These are phyloP conservation scores for Calonectria multiphialidica DNA, from an alignment of 2,329 filamentous ascomycete species.

Conservation along the genomic window DNA sequence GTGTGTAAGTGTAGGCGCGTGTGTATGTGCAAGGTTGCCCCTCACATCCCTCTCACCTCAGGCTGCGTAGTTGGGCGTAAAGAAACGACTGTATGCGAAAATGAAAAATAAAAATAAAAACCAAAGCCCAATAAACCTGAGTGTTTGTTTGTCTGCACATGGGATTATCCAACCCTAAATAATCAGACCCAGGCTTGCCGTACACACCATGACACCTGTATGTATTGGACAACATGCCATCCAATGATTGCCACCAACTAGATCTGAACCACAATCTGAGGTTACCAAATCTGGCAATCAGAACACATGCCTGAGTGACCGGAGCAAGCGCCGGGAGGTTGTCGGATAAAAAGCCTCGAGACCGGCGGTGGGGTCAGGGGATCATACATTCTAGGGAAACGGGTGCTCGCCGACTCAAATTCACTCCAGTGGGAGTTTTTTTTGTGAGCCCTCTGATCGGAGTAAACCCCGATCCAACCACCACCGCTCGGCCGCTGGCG, in stretches of 20 bases:
- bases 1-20: background rate
- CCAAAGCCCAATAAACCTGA: background rate
- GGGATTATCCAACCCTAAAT: background rate
- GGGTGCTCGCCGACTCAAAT: background rate
- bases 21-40: background rate
- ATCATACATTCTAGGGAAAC: background rate
- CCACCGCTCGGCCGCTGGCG: slow-evolving; percentile 9
- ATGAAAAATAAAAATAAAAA: background rate
- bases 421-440: background rate
- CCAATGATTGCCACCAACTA: background rate
- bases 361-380: background rate
- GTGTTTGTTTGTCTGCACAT: background rate
- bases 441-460: slow-evolving; percentile 11
- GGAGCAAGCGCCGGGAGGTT: slow-evolving; percentile 3
- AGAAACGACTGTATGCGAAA: background rate
- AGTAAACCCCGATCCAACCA: slow-evolving; percentile 12
- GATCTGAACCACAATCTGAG: background rate
- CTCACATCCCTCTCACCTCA: background rate
- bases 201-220: background rate
- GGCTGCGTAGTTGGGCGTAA: background rate
- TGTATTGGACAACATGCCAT: background rate
- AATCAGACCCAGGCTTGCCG: background rate
- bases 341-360: slow-evolving; percentile 8
- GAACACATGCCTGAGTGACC: background rate
- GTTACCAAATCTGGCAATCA: background rate